Conservation (phyloP, 2,329 filamentous ascomycete genomes). For the Fusarium zealandicum region DNA sequence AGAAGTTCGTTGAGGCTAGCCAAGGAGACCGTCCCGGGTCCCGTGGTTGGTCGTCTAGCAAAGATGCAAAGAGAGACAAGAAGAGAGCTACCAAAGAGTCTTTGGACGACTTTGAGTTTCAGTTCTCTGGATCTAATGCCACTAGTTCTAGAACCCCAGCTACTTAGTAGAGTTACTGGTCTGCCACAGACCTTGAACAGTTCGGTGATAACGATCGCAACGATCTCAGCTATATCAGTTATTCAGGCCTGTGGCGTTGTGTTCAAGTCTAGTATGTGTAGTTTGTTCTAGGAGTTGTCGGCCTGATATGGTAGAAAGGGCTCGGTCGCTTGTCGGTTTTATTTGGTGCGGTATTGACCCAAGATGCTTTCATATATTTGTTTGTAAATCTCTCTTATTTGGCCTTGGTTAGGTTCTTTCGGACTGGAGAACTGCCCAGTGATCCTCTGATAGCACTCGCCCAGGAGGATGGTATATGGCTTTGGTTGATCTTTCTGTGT, state of each 20-base stretch:
- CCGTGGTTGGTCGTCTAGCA: not conserved
- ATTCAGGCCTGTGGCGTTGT: not conserved
- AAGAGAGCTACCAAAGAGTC: not conserved
- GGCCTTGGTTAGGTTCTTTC: not conserved
- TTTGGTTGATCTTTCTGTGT: not conserved
- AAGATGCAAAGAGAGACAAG: not conserved
- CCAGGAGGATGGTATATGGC: too few relatives aligned
- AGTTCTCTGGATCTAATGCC: not conserved
- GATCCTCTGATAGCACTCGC: not conserved
- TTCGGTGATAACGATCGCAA: not conserved
- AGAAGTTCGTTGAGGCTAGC: constrained; percentile 4
- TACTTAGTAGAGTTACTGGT: not conserved
- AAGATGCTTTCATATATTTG: not conserved
- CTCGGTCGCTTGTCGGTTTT: not conserved
- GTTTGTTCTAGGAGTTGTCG: not conserved
- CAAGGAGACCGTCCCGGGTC: not conserved
- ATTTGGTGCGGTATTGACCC: not conserved
- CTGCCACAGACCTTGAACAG: not conserved
- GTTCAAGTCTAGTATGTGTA: not conserved
- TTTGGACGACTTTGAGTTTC: not conserved
- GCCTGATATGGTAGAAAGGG: not conserved
- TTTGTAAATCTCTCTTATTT: not conserved
- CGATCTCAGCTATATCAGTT: not conserved
- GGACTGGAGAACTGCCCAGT: not conserved
- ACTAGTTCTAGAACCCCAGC: not conserved